phyloP scores from a whole-genome alignment of 2,329 filamentous ascomycete species.

The Zymoseptoria ardabiliae region DNA sequence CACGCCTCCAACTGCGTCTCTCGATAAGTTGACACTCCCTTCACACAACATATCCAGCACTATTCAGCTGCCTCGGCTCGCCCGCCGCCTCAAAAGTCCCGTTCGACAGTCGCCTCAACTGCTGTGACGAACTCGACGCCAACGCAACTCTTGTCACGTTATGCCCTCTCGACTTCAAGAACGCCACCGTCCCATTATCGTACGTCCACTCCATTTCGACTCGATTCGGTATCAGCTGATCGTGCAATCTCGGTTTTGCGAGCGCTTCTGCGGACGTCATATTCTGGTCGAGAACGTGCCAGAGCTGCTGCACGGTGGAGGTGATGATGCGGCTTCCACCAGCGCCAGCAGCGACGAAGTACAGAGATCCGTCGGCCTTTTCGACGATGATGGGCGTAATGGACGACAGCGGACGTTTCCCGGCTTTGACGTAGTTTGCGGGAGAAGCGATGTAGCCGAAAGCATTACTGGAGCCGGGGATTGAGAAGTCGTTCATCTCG shows the following conservation, averaged over 20 bases:
- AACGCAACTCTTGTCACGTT: slow-evolving; percentile 62
- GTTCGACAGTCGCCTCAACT: slow-evolving; percentile 52
- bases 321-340: slow-evolving; percentile 80
- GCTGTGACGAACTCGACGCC: slow-evolving; percentile 64
- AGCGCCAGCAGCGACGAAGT: slow-evolving; percentile 65
- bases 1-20: too few species aligned
- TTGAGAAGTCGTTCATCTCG: slow-evolving; percentile 67
- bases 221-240: slow-evolving; percentile 69
- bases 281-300: slow-evolving; percentile 62
- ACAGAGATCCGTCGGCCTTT: slow-evolving; percentile 55
- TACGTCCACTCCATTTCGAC: slow-evolving; percentile 63
- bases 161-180: slow-evolving; percentile 59
- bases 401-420: slow-evolving; percentile 76
- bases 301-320: slow-evolving; percentile 64
- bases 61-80: slow-evolving; percentile 67
- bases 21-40: not conserved
- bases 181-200: slow-evolving; percentile 56
- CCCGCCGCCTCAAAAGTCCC: slow-evolving; percentile 71
- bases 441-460: slow-evolving; percentile 79
- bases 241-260: slow-evolving; percentile 62
- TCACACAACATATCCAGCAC: slow-evolving; percentile 51
- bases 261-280: slow-evolving; percentile 57
- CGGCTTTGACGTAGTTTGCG: slow-evolving; percentile 72
- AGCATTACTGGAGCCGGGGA: slow-evolving; percentile 66
- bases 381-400: slow-evolving; percentile 76